Evolutionary conservation across 805 yeast species (phyloP).

Genomic region (Kodamaea kakaduensis): DNA sequence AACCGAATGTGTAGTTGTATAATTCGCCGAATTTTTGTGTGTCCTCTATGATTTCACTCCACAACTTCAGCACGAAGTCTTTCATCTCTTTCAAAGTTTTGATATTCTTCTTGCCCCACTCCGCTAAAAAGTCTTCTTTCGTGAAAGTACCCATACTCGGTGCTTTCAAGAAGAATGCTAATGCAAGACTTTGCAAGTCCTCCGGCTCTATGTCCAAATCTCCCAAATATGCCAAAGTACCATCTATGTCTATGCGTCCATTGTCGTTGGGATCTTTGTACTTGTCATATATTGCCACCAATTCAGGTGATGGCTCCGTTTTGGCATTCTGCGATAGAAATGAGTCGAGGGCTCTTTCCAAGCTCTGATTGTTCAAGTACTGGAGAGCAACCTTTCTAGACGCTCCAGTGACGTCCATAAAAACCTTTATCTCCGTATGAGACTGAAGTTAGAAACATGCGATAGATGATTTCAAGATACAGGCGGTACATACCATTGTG

Average conservation of each 20-base stretch:
- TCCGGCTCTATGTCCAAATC: conserved; percentile 74
- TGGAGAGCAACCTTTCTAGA: conserved; percentile 30
- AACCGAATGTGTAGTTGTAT: conserved; percentile 69
- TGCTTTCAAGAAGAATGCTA: conserved; percentile 66
- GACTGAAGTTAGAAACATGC: too few species aligned
- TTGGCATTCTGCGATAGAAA: conserved; percentile 17
- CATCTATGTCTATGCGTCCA: conserved; percentile 64
- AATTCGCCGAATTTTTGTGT: conserved; percentile 47
- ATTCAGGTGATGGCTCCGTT: conserved; percentile 8
- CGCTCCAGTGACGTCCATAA: conserved; percentile 32
- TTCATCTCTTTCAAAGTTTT: conserved; percentile 47
- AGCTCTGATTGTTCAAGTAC: conserved; percentile 28
- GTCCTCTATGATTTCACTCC: conserved; percentile 11
- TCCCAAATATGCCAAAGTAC: conserved; percentile 62
- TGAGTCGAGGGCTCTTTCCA: conserved; percentile 30
- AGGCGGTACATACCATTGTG: too few species aligned
- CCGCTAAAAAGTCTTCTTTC: conserved; percentile 45
- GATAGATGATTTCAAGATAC: too few species aligned
- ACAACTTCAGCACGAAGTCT: conserved; percentile 14
- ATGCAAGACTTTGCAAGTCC: conserved; percentile 62
- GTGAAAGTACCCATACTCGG: conserved; percentile 64
- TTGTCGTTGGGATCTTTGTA: conserved; percentile 28
- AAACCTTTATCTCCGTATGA: conserved; percentile 1
- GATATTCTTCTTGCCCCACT: conserved; percentile 47
- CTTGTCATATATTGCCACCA: conserved; percentile 31